Evolutionary conservation across 176 grass and related monocot genomes (phyloP), one percentile per base, ranked within the genome.

Genomic region (Oryza meridionalis): DNA sequence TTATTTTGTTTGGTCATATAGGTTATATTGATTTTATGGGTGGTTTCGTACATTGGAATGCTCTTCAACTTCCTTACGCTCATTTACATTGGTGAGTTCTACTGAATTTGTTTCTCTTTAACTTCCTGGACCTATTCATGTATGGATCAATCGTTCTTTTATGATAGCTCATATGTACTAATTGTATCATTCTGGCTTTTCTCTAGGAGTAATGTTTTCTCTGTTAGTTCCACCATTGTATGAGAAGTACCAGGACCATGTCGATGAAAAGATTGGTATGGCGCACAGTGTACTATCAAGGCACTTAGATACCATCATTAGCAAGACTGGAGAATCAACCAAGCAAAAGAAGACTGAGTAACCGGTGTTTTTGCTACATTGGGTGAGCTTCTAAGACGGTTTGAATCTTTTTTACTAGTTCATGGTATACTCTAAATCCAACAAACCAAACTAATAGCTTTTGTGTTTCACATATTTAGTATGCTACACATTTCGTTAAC

Each of bases 291-390:
- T 94, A 61, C 59, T 91, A 53, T 90, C 91, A 65, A 84, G 65
- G 70, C 88, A 92, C 50, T 84, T 90, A 7, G 72, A 75, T 35
- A 81, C 64, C 37, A 65, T 92, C 49, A 29, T 90, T 72, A 86
- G 73, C 70, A 89, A 73, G 82, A 81, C 84, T 14, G 86, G 75
- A 35, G 66, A 85, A 74, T 77, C 93, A 65, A 69, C 45, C 61
- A 96, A 99, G 86, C 84, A 99, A 87, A 99, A 99, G 93, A 99
- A 99, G 88, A 87, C 88, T 0, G 86, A 96, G 84, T 99, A 90
- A 83, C 82, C 69, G 69, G 68, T 51, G 51, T 80, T 22, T 63
- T 74, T 19, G 16, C 47, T 38, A 0, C 71, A 75, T 49, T 86
- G 43, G 78, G 88, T 87, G 84, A 87, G 89, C 79, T 70, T 24